These are phyloP conservation scores for Pseudogymnoascus sp. DNA, from an alignment of 2,329 filamentous ascomycete genomes.

Conservation along the genomic window DNA sequence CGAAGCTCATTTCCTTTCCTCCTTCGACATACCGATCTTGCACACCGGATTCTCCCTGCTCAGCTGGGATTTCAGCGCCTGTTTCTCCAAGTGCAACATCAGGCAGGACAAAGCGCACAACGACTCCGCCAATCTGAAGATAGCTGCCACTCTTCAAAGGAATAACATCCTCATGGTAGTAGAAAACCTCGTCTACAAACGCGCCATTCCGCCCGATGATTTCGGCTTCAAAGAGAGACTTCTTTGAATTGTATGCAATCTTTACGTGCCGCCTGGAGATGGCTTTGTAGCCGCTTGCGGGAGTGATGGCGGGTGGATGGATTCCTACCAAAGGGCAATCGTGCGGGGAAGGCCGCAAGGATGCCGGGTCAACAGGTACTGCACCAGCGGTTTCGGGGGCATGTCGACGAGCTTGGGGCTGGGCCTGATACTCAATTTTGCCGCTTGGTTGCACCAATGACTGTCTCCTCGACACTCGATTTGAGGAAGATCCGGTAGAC, in stretches of 20 bases:
- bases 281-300: conserved; percentile 55
- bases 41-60: conserved; percentile 38
- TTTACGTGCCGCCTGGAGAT: conserved; percentile 68
- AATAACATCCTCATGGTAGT: conserved; percentile 43
- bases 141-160: conserved; percentile 53
- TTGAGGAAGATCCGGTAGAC: conserved; percentile 36
- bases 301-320: conserved; percentile 57
- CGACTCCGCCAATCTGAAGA: conserved; percentile 65
- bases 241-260: conserved; percentile 59
- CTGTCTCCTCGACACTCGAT: conserved; percentile 24
- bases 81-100: conserved; percentile 49
- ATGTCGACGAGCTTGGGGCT: conserved; percentile 33
- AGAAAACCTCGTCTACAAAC: conserved; percentile 54
- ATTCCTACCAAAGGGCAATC: conserved; percentile 61
- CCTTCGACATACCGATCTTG: conserved; percentile 45
- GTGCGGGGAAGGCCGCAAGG: conserved; percentile 50
- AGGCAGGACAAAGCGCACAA: conserved; percentile 60
- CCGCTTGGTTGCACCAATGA: conserved; percentile 23
- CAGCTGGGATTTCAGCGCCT: conserved; percentile 43
- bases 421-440: conserved; percentile 40
- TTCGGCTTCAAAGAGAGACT: conserved; percentile 54
- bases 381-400: conserved; percentile 51
- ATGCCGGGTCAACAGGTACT: conserved; percentile 49
- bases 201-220: conserved; percentile 56
- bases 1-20: conserved; percentile 64